A percentile compares a stretch with the other conserved stretches of the same genome.
Conservation (phyloP, 257 asterid genomes). For the Linderniella brevidens region DNA sequence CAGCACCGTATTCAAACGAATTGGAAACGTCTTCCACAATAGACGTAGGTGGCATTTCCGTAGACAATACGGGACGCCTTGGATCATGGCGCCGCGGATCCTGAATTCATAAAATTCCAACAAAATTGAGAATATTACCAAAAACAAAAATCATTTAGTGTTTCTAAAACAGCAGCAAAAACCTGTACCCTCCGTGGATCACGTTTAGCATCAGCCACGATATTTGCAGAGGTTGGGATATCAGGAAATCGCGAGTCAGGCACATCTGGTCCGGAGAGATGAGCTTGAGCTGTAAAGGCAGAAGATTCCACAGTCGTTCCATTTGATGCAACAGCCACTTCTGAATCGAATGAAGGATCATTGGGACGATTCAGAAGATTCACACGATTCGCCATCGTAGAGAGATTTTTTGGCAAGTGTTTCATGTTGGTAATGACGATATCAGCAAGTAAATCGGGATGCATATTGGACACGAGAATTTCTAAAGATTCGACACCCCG, state of each 20-base stretch:
- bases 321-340: constrained; percentile 32
- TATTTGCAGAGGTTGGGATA: constrained; percentile 28
- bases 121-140: constrained; percentile 4
- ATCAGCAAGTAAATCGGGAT: constrained; percentile 94
- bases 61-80: constrained; percentile 41
- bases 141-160: constrained; percentile 8
- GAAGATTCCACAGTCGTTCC: constrained; percentile 26
- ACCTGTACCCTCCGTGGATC: constrained; percentile 94
- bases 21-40: constrained; percentile 33
- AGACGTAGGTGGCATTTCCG: constrained; percentile 32
- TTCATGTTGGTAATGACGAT: constrained; percentile 88
- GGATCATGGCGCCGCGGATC: constrained; percentile 99
- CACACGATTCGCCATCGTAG: constrained; percentile 27
- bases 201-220: constrained; percentile 56
- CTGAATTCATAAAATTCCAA: constrained; percentile 22
- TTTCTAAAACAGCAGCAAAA: constrained; percentile 7
- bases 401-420: constrained; percentile 67
- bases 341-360: constrained; percentile 28
- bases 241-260: constrained; percentile 31
- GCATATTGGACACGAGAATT: constrained; percentile 64
- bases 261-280: constrained; percentile 22
- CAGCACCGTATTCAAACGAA: constrained; percentile 22
- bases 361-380: constrained; percentile 20
- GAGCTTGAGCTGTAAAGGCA: constrained; percentile 32
- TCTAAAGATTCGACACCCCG: constrained; percentile 81